Conservation (phyloP, 352 stramenopile genomes). For the Phytopythium delawarense region DNA sequence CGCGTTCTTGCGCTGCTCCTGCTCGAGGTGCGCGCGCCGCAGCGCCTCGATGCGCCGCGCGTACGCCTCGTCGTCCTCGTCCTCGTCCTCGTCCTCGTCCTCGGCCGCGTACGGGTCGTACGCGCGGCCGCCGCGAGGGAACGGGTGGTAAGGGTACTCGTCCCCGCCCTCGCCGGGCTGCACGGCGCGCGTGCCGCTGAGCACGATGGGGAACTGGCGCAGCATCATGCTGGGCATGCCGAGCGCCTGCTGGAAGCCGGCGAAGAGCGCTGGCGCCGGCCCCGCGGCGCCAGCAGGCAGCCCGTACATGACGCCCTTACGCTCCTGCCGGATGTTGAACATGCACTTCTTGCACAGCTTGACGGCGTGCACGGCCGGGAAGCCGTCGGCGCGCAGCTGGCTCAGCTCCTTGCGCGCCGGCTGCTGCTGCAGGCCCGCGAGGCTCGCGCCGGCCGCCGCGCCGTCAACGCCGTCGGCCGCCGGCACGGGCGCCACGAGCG, state of each 20-base stretch:
- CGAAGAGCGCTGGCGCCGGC: slow-evolving; percentile 24
- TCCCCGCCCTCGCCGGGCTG: slow-evolving; percentile 12
- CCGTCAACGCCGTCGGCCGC: not conserved
- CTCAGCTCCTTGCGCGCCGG: slow-evolving; percentile 39
- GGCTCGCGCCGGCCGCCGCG: slow-evolving; percentile 11
- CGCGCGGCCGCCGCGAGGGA: not conserved
- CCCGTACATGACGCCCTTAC: slow-evolving; percentile 45
- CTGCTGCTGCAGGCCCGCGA: slow-evolving; percentile 27
- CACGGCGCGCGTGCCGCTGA: slow-evolving; percentile 23
- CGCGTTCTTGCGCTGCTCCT: slow-evolving; percentile 57
- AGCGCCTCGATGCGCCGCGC: slow-evolving; percentile 49
- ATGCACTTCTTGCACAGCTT: slow-evolving; percentile 82
- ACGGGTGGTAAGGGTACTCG: slow-evolving; percentile 8
- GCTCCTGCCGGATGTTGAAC: slow-evolving; percentile 57
- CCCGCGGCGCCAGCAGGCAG: not conserved
- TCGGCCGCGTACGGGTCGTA: slow-evolving; percentile 30
- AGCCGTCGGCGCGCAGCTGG: slow-evolving; percentile 33
- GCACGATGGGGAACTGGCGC: slow-evolving; percentile 41
- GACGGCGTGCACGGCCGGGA: slow-evolving; percentile 57
- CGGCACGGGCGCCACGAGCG: slow-evolving; percentile 42
- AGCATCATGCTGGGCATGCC: slow-evolving; percentile 37
- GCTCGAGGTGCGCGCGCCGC: slow-evolving; percentile 58
- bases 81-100: slow-evolving; percentile 31
- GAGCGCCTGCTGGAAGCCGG: slow-evolving; percentile 13
- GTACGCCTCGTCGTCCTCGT: slow-evolving; percentile 47